Base-by-base conservation (phyloP, 2,329 filamentous ascomycete species). In the Paramyrothecium sp. region DNA sequence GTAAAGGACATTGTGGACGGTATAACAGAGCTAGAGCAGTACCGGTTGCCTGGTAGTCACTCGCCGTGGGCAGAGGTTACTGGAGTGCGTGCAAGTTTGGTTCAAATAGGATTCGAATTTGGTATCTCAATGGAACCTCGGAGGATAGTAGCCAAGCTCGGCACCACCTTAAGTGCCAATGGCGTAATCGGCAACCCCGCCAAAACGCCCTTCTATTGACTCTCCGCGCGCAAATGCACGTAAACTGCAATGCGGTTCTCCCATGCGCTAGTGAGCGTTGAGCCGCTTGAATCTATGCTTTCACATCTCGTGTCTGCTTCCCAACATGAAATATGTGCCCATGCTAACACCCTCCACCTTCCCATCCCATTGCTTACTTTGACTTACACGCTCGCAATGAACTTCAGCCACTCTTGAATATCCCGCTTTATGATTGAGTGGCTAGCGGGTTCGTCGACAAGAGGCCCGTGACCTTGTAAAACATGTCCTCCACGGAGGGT, bases 401-500 rank as follows among this genome's bases (percentile, higher is more conserved):
- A 30, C 26, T 30, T 30, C 26, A 30, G 10, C 26, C 26, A 10
- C 26, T 30, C 10, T 5, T 30, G 26, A 30, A 4, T 30, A 30
- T 30, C 5, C 26, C 26, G 38, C 56, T 62, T 61, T 33, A 54
- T 63, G 56, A 47, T 57, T 59, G 56, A 33, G 61, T 61, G 16
- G 68, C 65, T 48, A 78, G 63, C 16, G 84, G 80, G 69, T 84
- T 88, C 59, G 82, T 76, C 1, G 83, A 81, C 69, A 89, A 86
- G 11, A 75, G 65, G 51, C 67, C 83, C 13, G 89, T 83, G 44
- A 94, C 87, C 71, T 87, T 85, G 71, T 89, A 86, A 68, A 93
- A 92, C 75, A 91, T 82, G 60, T 92, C 89, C 71, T 89, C 86
- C 21, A 93, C 83, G 12, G 89, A 85, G 21, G 88, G 87, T 66